Base-by-base conservation (phyloP, 352 stramenopile species). In the Phytopythium helicoides region DNA sequence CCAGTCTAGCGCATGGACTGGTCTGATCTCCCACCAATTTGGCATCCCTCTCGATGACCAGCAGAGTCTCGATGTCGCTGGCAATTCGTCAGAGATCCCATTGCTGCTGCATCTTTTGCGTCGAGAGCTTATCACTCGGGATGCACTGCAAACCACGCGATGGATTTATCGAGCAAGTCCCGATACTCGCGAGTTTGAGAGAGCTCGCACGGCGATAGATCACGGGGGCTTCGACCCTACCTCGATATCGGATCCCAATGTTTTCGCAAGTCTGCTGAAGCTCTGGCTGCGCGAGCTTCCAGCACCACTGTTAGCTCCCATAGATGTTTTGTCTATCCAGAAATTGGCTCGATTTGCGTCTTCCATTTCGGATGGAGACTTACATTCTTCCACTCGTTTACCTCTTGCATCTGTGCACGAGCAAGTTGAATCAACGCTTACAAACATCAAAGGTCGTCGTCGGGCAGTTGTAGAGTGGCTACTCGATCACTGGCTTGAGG, bases 401-500 rank as follows among this genome's bases (percentile, higher is more conserved):
- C 45, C 45, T 25, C 45, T 51, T 33, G 39, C 56, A 63, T 19
- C 3, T 33, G 33, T 53, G 21, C 28, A 44, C 19, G 47, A 44
- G 11, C 34, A 22, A 3, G 33, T 53, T 15, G 34, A 53, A 11
- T 8, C 6, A 11, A 12, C 45, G 2, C 28, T 51, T 40, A 26
- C 3, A 8, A 12, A n/a, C 10, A 21, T 51, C 9, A 10, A 6
- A 1, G 45, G 45, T 1, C n/a, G 31, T 15, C 14, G 21, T 12
- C 37, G 47, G 15, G 60, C 54, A 1, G 66, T 89, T 10, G 53
- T 89, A 10, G 64, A 83, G 10, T 87, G 78, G 78, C 64, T 89
- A n/a, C 62, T 86, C 3, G 75, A 87, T 52, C 78, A 89, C 61
- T 73, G 78, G 68, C 52, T 83, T 9, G 75, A 89, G 40, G 71